Percentiles rank a stretch among this genome's conserved stretches.
Evolutionary conservation across 345 rosid genomes (phyloP).

Genomic region (Salix udensis): DNA sequence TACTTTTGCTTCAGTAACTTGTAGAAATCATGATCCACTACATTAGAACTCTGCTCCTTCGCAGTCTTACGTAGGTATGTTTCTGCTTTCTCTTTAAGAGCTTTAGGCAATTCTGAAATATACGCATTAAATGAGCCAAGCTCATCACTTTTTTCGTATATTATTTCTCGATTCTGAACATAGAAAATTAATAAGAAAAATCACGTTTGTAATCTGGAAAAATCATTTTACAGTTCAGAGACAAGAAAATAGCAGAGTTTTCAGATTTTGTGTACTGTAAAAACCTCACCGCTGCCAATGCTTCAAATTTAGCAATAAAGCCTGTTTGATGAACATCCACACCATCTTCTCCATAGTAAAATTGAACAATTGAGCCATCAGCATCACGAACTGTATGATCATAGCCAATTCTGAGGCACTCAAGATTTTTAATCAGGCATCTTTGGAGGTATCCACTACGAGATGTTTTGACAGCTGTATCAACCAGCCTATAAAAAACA

Average conservation of each 20-base stretch:
- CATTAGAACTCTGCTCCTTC: not conserved
- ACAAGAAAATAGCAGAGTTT: not conserved
- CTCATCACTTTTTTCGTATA: conserved; percentile 40
- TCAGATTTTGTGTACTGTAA: not conserved
- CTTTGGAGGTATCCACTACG: conserved; percentile 99
- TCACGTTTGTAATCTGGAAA: not conserved
- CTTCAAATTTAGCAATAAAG: conserved; percentile 70
- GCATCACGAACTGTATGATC: conserved; percentile 96
- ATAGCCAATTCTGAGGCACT: conserved; percentile 78
- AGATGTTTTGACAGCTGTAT: conserved; percentile 98
- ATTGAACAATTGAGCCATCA: conserved; percentile 91
- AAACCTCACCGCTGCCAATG: conserved; percentile 57
- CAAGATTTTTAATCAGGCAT: conserved; percentile 93
- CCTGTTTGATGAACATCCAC: conserved; percentile 88
- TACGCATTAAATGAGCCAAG: conserved; percentile 46
- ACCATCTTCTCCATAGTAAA: conserved; percentile 95
- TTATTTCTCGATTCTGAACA: conserved; percentile 72
- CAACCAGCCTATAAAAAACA: conserved; percentile 62
- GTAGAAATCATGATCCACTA: conserved; percentile 43
- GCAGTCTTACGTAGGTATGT: conserved; percentile 42
- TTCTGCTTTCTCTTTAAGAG: conserved; percentile 61
- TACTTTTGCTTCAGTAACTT: conserved; percentile 65
- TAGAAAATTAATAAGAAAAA: not conserved
- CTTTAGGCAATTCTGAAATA: conserved; percentile 50
- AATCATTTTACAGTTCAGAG: not conserved